Percentiles rank a stretch among this genome's conserved stretches.
Evolutionary conservation across 2,329 filamentous ascomycete species (phyloP).

Genomic region (Grosmannia penicillata): DNA sequence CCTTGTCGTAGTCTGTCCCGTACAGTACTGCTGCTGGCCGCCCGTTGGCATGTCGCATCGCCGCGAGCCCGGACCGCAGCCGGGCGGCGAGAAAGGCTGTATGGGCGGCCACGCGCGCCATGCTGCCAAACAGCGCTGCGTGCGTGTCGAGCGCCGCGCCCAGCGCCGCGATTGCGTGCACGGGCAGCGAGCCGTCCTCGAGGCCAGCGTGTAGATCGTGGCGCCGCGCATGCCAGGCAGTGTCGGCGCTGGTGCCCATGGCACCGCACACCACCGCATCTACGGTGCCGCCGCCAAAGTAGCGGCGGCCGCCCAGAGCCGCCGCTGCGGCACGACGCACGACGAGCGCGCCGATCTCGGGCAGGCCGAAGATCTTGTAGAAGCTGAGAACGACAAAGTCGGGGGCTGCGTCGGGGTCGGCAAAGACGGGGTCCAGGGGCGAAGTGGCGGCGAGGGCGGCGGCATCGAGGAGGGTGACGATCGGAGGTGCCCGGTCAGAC

Average conservation of each 20-base stretch:
- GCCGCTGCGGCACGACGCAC: constrained; percentile 56
- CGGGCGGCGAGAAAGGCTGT: constrained; percentile 47
- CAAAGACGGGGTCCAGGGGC: constrained; percentile 57
- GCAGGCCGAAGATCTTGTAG: constrained; percentile 97
- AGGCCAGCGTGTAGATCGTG: constrained; percentile 58
- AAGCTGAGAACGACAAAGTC: constrained; percentile 83
- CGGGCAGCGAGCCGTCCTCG: constrained; percentile 82
- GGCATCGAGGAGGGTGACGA: constrained; percentile 73
- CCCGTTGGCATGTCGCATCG: constrained; percentile 58
- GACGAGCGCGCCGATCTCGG: constrained; percentile 74
- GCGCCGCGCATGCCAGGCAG: constrained; percentile 74
- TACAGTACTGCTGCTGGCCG: too few species aligned
- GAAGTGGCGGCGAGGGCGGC: constrained; percentile 69
- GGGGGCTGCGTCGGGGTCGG: constrained; percentile 44
- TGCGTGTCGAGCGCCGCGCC: constrained; percentile 61
- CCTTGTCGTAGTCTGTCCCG: too few species aligned
- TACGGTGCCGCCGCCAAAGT: constrained; percentile 91
- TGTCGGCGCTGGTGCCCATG: constrained; percentile 27
- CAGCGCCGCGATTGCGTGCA: constrained; percentile 79
- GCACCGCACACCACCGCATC: constrained; percentile 60
- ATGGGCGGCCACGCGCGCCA: constrained; percentile 56
- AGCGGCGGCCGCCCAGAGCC: constrained; percentile 52
- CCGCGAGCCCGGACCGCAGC: constrained; percentile 41
- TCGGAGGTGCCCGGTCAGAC: too few species aligned
- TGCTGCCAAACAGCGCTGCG: constrained; percentile 51